Conservation (phyloP, 768 basidiomycete genomes). For the Lactarius akahatsu region DNA sequence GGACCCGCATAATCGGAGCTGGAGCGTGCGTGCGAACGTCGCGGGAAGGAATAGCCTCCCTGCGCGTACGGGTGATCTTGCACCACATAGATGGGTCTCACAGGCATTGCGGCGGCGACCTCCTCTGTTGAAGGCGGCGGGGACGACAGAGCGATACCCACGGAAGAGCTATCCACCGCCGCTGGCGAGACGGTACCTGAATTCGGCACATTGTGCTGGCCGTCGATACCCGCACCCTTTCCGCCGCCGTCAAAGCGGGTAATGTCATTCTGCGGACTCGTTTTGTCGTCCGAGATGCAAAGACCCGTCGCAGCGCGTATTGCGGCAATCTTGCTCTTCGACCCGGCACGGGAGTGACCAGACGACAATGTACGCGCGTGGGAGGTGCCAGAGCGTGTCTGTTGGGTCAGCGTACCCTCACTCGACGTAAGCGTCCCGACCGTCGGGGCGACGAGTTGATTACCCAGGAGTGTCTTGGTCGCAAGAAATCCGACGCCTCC, state of each 20-base stretch:
- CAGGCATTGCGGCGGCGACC: conserved; percentile 24
- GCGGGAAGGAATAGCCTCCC: conserved; percentile 19
- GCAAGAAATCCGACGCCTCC: conserved; percentile 57
- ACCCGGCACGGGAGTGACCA: conserved; percentile 40
- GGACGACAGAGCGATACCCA: conserved; percentile 48
- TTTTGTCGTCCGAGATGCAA: conserved; percentile 32
- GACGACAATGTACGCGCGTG: conserved; percentile 34
- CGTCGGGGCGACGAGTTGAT: conserved; percentile 55
- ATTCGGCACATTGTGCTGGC: background rate
- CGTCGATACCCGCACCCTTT: conserved; percentile 3
- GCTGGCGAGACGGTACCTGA: conserved; percentile 29
- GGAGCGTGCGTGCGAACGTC: conserved; percentile 28
- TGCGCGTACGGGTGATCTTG: conserved; percentile 42
- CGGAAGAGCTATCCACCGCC: conserved; percentile 30
- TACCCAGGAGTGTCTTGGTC: conserved; percentile 64
- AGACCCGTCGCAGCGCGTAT: conserved; percentile 36
- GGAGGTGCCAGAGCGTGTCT: conserved; percentile 35
- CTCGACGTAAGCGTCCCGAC: conserved; percentile 33
- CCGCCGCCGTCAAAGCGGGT: conserved; percentile 24
- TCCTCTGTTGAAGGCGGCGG: conserved; percentile 34
- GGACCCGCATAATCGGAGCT: conserved; percentile 43
- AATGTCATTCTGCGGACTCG: conserved; percentile 25
- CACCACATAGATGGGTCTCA: conserved; percentile 32
- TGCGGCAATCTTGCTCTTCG: conserved; percentile 39
- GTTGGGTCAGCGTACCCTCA: conserved; percentile 35